These are phyloP conservation scores for Podochytrium sp. DNA, from an alignment of 192 early-diverging fungal species.

Conservation along the genomic window DNA sequence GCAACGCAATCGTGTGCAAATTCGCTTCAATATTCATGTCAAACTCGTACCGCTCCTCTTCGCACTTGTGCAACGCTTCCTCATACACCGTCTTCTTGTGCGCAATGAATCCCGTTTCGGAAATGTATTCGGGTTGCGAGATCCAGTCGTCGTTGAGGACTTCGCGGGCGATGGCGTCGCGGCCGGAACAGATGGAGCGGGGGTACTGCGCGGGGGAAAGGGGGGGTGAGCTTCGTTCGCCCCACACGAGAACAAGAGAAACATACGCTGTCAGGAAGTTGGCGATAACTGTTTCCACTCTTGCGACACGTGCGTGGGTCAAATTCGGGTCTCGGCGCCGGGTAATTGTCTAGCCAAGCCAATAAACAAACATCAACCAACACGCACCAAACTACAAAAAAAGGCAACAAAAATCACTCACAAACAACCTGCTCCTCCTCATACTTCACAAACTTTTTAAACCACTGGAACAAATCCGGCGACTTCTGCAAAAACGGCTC, in stretches of 20 bases:
- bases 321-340: conserved; percentile 61
- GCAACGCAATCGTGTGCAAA: conserved; percentile 80
- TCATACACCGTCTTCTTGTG: conserved; percentile 92
- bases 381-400: conserved; percentile 9
- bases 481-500: conserved; percentile 82
- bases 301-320: conserved; percentile 65
- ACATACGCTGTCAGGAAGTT: conserved; percentile 67
- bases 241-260: background rate
- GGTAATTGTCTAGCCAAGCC: conserved; percentile 66
- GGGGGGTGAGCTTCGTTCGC: background rate
- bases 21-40: conserved; percentile 97
- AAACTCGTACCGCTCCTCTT: conserved; percentile 98
- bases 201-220: conserved; percentile 23
- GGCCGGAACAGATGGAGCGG: conserved; percentile 76
- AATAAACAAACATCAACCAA: too few species aligned
- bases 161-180: conserved; percentile 89
- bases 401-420: conserved; percentile 36
- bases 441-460: conserved; percentile 86
- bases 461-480: conserved; percentile 91
- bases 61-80: conserved; percentile 92
- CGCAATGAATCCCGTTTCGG: conserved; percentile 84
- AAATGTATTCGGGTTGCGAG: conserved; percentile 89
- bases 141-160: conserved; percentile 97
- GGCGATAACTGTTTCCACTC: conserved; percentile 76
- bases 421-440: conserved; percentile 73